phyloP scores from a whole-genome alignment of 176 grass and related monocot genomes.

The Elymus sibiricus region DNA sequence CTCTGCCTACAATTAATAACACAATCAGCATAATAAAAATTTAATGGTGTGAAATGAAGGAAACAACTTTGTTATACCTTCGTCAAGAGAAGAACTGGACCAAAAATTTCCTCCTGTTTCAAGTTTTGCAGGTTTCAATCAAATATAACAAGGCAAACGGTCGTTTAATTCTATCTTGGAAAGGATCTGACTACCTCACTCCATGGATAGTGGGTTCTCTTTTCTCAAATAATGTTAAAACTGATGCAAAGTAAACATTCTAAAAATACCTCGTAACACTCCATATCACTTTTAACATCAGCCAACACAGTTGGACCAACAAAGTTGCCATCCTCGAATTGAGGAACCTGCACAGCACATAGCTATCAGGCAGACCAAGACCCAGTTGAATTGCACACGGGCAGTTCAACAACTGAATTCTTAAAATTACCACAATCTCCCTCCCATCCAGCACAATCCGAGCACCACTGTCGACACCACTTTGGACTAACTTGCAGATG shows the following conservation, averaged over 20 bases:
- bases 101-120: slow-evolving; percentile 87
- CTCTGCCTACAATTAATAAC: slow-evolving; percentile 56
- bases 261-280: slow-evolving; percentile 86
- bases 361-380: slow-evolving; percentile 11
- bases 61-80: slow-evolving; percentile 49
- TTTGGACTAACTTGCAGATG: slow-evolving; percentile 95
- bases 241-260: slow-evolving; percentile 4
- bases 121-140: background rate
- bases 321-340: slow-evolving; percentile 82
- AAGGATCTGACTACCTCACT: too few species aligned
- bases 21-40: background rate
- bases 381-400: background rate
- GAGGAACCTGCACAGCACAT: slow-evolving; percentile 55
- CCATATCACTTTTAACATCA: slow-evolving; percentile 82
- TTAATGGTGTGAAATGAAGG: background rate
- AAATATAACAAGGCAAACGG: background rate
- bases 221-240: background rate
- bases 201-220: too few species aligned
- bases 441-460: slow-evolving; percentile 87
- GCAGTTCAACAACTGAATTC: background rate
- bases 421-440: slow-evolving; percentile 61
- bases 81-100: slow-evolving; percentile 93
- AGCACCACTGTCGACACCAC: slow-evolving; percentile 62
- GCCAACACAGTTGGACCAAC: slow-evolving; percentile 87
- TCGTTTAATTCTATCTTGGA: background rate